phyloP scores from a whole-genome alignment of 2,329 filamentous ascomycete genomes.

The Trichoderma afroharzianum region DNA sequence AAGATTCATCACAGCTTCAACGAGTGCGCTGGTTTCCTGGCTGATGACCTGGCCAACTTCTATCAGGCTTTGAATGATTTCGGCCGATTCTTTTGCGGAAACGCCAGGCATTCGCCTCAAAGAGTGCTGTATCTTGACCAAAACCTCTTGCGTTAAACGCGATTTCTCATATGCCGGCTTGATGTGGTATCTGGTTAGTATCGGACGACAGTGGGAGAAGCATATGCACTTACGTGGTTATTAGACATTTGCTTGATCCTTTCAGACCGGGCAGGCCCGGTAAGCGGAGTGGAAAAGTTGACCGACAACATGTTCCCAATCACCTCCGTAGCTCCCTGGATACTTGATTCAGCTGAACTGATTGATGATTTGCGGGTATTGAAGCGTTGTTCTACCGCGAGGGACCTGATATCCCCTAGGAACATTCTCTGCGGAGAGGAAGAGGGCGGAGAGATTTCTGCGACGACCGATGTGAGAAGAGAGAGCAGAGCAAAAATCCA shows the following conservation, averaged over 20 bases:
- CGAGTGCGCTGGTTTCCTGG: slow-evolving; percentile 38
- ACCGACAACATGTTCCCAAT: slow-evolving; percentile 34
- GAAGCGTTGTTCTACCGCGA: background rate
- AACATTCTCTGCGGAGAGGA: slow-evolving; percentile 9
- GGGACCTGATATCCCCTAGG: background rate
- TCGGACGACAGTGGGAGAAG: background rate
- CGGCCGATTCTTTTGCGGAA: slow-evolving; percentile 32
- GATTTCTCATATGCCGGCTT: slow-evolving; percentile 36
- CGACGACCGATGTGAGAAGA: background rate
- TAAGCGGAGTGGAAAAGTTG: slow-evolving; percentile 39
- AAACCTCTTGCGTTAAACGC: slow-evolving; percentile 33
- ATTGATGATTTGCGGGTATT: background rate
- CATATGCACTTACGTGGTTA: slow-evolving; percentile 33
- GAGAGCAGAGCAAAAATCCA: background rate
- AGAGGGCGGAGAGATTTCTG: background rate
- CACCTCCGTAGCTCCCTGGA: background rate
- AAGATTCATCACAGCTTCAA: slow-evolving; percentile 37
- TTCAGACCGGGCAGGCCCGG: slow-evolving; percentile 34
- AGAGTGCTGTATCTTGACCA: slow-evolving; percentile 37
- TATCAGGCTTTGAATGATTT: slow-evolving; percentile 34
- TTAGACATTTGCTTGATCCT: slow-evolving; percentile 38
- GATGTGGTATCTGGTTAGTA: background rate
- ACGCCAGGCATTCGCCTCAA: slow-evolving; percentile 40
- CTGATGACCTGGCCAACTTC: slow-evolving; percentile 37
- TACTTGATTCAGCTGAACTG: background rate